Conservation (phyloP, 306 rosid genomes). For the Medicago lupulina region DNA sequence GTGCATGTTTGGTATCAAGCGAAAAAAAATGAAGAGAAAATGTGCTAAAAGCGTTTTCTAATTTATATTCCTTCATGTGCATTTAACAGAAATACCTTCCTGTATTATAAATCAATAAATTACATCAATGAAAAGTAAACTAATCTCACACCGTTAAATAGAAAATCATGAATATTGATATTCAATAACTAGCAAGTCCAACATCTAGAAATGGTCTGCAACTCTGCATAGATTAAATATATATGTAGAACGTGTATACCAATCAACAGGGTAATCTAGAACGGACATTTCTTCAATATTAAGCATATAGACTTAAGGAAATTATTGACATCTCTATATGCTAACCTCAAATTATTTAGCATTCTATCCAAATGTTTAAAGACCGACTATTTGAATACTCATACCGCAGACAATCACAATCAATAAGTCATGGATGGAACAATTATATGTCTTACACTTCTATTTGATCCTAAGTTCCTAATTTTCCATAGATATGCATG, state of each 20-base stretch:
- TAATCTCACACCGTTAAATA: slow-evolving; percentile 9
- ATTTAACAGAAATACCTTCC: slow-evolving; percentile 7
- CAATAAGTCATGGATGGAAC: not conserved
- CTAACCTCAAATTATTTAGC: slow-evolving; percentile 1
- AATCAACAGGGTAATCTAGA: not conserved
- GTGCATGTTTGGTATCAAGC: not conserved
- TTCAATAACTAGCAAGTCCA: not conserved
- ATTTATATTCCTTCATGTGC: not conserved
- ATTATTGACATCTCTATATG: not conserved
- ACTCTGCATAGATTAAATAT: not conserved
- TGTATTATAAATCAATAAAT: not conserved
- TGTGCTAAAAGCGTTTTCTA: slow-evolving; percentile 2
- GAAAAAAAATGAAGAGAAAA: not conserved
- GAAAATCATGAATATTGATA: not conserved
- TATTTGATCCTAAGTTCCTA: slow-evolving; percentile 17
- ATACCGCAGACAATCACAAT: not conserved
- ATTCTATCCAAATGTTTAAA: not conserved
- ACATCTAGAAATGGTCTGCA: not conserved
- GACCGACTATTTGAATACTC: not conserved
- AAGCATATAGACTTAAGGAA: not conserved
- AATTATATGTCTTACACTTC: not conserved
- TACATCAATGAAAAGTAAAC: slow-evolving; percentile 6
- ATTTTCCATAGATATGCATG: not conserved
- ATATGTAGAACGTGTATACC: slow-evolving; percentile 1
- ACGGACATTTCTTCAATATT: not conserved